Evolutionary conservation across 768 basidiomycete genomes (phyloP).

Genomic region (Paxillus rubicundulus): DNA sequence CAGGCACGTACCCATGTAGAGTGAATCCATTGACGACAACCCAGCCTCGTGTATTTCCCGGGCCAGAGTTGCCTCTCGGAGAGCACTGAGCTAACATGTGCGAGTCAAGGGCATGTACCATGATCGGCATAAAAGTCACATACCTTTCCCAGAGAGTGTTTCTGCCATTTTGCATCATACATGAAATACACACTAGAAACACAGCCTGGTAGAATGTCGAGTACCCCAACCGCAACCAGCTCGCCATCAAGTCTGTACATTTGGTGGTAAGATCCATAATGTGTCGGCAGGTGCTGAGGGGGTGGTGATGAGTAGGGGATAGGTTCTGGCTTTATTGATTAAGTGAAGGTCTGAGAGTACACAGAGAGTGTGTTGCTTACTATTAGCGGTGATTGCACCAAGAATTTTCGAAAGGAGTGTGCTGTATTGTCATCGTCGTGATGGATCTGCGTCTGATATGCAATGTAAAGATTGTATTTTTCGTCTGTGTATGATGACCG

Average conservation of each 20-base stretch:
- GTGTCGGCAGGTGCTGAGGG: constrained; percentile 59
- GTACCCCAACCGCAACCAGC: constrained; percentile 80
- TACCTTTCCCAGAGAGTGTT: constrained; percentile 78
- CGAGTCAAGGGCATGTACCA: neutral
- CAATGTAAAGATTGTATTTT: constrained; percentile 74
- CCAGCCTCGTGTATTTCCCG: constrained; percentile 75
- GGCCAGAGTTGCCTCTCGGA: constrained; percentile 76
- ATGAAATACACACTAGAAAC: constrained; percentile 89
- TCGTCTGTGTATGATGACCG: constrained; percentile 74
- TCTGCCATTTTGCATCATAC: constrained; percentile 71
- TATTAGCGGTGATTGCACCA: constrained; percentile 73
- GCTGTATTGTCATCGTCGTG: constrained; percentile 54
- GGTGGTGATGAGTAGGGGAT: constrained; percentile 55
- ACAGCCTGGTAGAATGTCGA: constrained; percentile 87
- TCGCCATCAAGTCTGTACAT: constrained; percentile 79
- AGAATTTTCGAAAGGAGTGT: constrained; percentile 63
- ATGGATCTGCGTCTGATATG: constrained; percentile 81
- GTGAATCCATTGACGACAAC: constrained; percentile 52
- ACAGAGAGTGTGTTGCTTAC: constrained; percentile 42
- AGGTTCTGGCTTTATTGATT: constrained; percentile 44
- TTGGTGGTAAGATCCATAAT: constrained; percentile 93
- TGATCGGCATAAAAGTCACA: neutral
- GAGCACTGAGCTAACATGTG: constrained; percentile 65
- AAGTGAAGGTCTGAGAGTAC: constrained; percentile 1
- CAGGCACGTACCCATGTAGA: constrained; percentile 79